Conservation (phyloP, 257 asterid genomes). For the Ligustrum vulgare region DNA sequence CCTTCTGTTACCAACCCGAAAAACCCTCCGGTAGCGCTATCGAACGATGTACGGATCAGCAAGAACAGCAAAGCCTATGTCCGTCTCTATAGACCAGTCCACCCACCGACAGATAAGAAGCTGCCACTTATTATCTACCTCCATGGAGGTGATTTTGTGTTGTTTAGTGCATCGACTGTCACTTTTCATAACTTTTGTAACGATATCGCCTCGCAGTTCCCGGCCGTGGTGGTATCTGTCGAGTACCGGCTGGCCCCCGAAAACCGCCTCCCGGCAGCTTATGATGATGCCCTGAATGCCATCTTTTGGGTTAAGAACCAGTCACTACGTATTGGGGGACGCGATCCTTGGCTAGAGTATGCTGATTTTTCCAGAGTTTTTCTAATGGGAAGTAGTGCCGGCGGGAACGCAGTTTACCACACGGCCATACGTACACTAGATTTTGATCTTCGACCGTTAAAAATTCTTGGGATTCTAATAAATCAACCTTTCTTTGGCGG, state of each 20-base stretch:
- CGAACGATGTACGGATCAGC: conserved; percentile 27
- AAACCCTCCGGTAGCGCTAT: conserved; percentile 20
- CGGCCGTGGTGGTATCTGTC: conserved; percentile 38
- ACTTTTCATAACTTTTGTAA: conserved; percentile 42
- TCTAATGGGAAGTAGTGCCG: conserved; percentile 38
- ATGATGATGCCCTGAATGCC: conserved; percentile 38
- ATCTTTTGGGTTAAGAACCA: conserved; percentile 33
- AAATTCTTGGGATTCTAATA: conserved; percentile 26
- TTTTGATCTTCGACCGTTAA: conserved; percentile 24
- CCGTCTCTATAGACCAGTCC: conserved; percentile 31
- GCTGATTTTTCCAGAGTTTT: conserved; percentile 32
- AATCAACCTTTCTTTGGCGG: conserved; percentile 42
- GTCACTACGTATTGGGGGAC: conserved; percentile 20
- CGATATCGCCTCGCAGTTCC: conserved; percentile 31
- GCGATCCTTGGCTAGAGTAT: conserved; percentile 33
- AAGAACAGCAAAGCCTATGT: conserved; percentile 15
- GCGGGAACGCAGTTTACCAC: conserved; percentile 37
- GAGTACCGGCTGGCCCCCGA: conserved; percentile 49
- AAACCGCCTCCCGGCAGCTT: conserved; percentile 44
- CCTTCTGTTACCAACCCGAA: no score
- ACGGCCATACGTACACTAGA: conserved; percentile 27
- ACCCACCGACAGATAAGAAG: conserved; percentile 17
- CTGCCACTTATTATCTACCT: conserved; percentile 38
- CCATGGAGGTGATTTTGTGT: conserved; percentile 46
- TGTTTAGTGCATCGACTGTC: conserved; percentile 38